Evolutionary conservation across 2,329 filamentous ascomycete genomes (phyloP).

Genomic region (Cephalotrichum gorgonifer): DNA sequence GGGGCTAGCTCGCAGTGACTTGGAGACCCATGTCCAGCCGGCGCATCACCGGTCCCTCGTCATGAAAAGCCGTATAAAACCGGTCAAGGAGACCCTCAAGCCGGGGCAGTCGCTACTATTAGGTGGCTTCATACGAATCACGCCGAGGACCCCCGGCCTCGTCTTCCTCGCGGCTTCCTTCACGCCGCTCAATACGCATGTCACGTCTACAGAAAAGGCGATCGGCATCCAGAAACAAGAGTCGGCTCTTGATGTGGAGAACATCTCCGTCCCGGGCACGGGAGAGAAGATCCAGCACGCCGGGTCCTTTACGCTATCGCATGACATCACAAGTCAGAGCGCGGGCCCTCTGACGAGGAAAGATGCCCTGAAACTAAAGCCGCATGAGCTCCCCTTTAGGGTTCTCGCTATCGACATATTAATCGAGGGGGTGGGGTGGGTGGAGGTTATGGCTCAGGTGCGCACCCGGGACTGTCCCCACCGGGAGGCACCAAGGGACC

Average conservation of each 20-base stretch:
- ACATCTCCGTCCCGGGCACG: constrained; percentile 50
- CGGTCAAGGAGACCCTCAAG: constrained; percentile 63
- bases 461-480: constrained; percentile 31
- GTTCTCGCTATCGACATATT: constrained; percentile 76
- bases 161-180: constrained; percentile 79
- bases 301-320: constrained; percentile 62
- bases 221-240: constrained; percentile 58
- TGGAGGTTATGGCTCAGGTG: constrained; percentile 78
- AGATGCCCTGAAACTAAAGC: constrained; percentile 50
- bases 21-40: constrained; percentile 61
- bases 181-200: constrained; percentile 64
- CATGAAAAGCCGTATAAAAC: constrained; percentile 67
- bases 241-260: constrained; percentile 45
- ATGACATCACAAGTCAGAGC: constrained; percentile 75
- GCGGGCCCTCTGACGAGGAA: constrained; percentile 62
- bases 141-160: constrained; percentile 50
- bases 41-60: constrained; percentile 58
- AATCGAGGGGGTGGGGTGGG: constrained; percentile 87
- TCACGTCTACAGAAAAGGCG: constrained; percentile 74
- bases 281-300: constrained; percentile 55
- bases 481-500: neutral
- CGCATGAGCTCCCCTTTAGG: constrained; percentile 65
- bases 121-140: constrained; percentile 80
- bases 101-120: constrained; percentile 72
- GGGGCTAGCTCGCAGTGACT: constrained; percentile 63